phyloP scores from a whole-genome alignment of 2,329 filamentous ascomycete genomes.

The Phoma herbarum region DNA sequence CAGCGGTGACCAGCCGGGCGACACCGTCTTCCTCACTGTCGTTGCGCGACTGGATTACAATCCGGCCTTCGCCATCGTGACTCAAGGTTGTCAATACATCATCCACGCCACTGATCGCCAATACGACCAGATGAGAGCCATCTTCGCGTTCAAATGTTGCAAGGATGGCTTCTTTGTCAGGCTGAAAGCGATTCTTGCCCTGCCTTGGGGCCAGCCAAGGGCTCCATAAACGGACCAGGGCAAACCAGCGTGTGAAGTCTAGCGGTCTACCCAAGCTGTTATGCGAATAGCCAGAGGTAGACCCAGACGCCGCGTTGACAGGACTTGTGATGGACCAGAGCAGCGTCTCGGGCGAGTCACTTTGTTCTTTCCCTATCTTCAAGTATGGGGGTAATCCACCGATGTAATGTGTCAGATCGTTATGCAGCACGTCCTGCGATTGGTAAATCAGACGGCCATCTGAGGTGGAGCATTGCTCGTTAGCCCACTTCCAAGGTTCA shows the following conservation, averaged over 20 bases:
- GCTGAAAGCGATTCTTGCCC: constrained; percentile 70
- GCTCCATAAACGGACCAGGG: constrained; percentile 78
- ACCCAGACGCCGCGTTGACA: constrained; percentile 64
- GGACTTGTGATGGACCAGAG: constrained; percentile 73
- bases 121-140: constrained; percentile 78
- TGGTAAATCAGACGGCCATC: constrained; percentile 71
- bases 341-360: constrained; percentile 73
- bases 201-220: constrained; percentile 93
- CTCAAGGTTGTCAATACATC: constrained; percentile 75
- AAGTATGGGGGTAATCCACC: constrained; percentile 65
- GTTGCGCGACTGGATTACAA: constrained; percentile 75
- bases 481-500: constrained; percentile 74
- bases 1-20: constrained; percentile 73
- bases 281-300: constrained; percentile 65
- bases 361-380: constrained; percentile 61
- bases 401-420: constrained; percentile 65
- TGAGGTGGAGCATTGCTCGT: constrained; percentile 67
- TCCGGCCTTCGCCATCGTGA: constrained; percentile 69
- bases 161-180: constrained; percentile 81
- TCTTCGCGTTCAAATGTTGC: constrained; percentile 77
- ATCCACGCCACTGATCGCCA: constrained; percentile 78
- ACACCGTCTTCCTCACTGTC: constrained; percentile 67
- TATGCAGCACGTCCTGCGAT: constrained; percentile 40
- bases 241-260: constrained; percentile 77
- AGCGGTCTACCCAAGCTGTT: constrained; percentile 71